phyloP scores from a whole-genome alignment of 306 rosid genomes.

The Abrus pulchellus region DNA sequence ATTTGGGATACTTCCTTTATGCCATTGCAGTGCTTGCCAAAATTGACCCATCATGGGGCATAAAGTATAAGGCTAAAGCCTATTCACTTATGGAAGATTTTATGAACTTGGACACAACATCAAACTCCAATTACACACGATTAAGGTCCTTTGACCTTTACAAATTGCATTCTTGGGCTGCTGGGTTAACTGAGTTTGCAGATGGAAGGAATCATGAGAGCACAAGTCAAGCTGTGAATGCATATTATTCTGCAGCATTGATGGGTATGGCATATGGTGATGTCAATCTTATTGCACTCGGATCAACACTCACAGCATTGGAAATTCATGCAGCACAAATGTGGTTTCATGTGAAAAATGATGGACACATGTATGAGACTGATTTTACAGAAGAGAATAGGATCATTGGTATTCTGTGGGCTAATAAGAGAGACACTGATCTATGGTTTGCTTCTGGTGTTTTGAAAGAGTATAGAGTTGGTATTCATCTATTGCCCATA shows the following conservation, averaged over 20 bases:
- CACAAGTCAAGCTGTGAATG: conserved; percentile 83
- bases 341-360: conserved; percentile 84
- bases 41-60: conserved; percentile 83
- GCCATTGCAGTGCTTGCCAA: conserved; percentile 84
- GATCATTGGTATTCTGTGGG: conserved; percentile 74
- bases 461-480: conserved; percentile 73
- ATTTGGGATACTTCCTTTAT: conserved; percentile 81
- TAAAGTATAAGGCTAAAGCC: conserved; percentile 68
- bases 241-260: conserved; percentile 81
- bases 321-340: conserved; percentile 74
- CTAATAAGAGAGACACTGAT: conserved; percentile 82
- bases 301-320: conserved; percentile 69
- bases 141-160: conserved; percentile 82
- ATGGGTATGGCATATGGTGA: conserved; percentile 84
- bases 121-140: conserved; percentile 63
- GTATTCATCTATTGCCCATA: conserved; percentile 79
- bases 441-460: conserved; percentile 84
- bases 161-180: conserved; percentile 89
- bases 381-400: conserved; percentile 68
- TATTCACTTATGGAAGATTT: conserved; percentile 75
- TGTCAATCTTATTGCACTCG: conserved; percentile 59
- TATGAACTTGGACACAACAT: conserved; percentile 57
- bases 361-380: conserved; percentile 56
- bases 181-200: conserved; percentile 76
- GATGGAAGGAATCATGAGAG: conserved; percentile 94